Evolutionary conservation across 441 rosid species (phyloP).

Genomic region (Mallotus repandus): DNA sequence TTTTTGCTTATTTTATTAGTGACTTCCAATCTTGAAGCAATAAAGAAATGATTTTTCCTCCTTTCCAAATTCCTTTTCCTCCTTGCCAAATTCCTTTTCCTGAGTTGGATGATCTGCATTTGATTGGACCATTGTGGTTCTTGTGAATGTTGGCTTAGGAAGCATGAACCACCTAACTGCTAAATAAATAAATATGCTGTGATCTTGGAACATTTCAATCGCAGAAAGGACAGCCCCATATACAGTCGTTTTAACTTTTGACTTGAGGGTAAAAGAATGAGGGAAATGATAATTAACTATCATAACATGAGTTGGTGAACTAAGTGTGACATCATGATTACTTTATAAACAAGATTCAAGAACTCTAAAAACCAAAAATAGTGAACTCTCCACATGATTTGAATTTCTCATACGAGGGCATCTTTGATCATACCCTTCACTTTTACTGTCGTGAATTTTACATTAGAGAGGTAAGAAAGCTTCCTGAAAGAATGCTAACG

Average conservation of each 20-base stretch:
- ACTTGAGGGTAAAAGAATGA: neutral
- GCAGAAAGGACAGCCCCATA: too few relatives aligned
- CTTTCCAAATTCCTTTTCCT: too few relatives aligned
- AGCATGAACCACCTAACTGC: too few relatives aligned
- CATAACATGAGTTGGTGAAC: neutral
- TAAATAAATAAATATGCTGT: too few relatives aligned
- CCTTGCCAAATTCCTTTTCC: too few relatives aligned
- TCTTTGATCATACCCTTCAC: neutral
- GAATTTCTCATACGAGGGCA: neutral
- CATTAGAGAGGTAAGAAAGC: neutral
- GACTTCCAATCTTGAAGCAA: too few relatives aligned
- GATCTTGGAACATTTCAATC: too few relatives aligned
- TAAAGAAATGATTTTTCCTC: too few relatives aligned
- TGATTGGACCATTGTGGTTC: too few relatives aligned
- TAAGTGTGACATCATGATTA: neutral
- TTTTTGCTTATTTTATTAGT: too few relatives aligned
- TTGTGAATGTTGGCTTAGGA: too few relatives aligned
- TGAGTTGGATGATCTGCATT: too few relatives aligned
- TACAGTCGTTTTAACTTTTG: neutral
- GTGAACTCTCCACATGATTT: neutral
- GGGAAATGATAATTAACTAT: neutral
- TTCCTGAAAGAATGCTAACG: conserved; percentile 1
- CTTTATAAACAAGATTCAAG: neutral
- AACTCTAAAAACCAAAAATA: neutral
- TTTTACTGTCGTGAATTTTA: neutral